Base-by-base conservation (phyloP, 140 eudicot species). In the Erigeron philadelphicus region DNA sequence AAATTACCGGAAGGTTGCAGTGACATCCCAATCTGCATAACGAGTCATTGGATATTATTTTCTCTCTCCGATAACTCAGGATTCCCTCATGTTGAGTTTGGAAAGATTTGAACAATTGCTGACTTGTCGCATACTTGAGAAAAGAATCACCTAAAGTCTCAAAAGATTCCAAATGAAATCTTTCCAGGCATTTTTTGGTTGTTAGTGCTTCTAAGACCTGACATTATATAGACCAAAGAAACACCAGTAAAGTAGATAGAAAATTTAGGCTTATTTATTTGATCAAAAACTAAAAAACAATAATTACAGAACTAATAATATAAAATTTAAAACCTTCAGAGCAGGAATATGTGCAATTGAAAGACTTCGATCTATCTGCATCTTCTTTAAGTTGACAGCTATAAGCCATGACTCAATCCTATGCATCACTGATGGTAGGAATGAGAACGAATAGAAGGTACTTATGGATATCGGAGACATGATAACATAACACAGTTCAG, bases 131-230 rank as follows among this genome's bases (percentile, higher is more conserved):
- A 64, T 93, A 93, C 58, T 93, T 93, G 0, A 93, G 78, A 79
- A 89, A 93, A 0, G 98, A 93, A 72, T 93, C 98, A 3, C 98
- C 98, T 50, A 93, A 81, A 63, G 98, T 84, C 84, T 86, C 98
- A 15, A 93, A 71, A 16, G 98, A 93, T 77, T 93, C 95, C 70
- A 93, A 64, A 80, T 86, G 85, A 69, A 83, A 77, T 4, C 52
- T 64, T 76, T 93, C 98, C 49, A 71, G 87, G 79, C 98, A 93
- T 50, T 78, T 77, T 49, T 83, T 93, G 0, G 96, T 85, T 13
- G 98, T 93, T 3, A 89, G 74, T 17, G 95, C 96, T 70, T 93
- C 98, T 86, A 93, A 72, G 40, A 93, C 81, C 98, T 90, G 62
- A 56, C 1, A 21, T 21, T 21, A 21, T 49, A 67, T 18, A 15